Evolutionary conservation across 768 basidiomycete genomes (phyloP).

Genomic region (Suillus cothurnatus): DNA sequence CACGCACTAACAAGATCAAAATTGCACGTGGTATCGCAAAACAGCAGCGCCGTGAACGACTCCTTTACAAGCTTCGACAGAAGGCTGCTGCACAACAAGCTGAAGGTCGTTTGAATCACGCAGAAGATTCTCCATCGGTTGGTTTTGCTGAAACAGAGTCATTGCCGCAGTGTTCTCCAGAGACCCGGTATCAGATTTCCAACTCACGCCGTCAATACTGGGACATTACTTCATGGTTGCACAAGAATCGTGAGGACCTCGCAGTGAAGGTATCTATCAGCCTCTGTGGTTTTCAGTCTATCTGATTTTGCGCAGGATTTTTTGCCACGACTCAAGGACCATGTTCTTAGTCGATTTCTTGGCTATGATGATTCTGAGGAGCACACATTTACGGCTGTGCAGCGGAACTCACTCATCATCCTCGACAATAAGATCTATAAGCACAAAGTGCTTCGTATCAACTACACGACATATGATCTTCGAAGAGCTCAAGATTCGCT

Average conservation of each 20-base stretch:
- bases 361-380: constrained; percentile 14
- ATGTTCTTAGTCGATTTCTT: not conserved
- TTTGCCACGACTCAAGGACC: constrained; percentile 14
- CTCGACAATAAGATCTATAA: constrained; percentile 33
- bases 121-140: not conserved
- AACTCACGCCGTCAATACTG: constrained; percentile 8
- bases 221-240: constrained; percentile 17
- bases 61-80: constrained; percentile 13
- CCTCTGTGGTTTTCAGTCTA: not conserved
- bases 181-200: constrained; percentile 25
- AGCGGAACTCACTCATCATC: constrained; percentile 27
- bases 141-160: constrained; percentile 14
- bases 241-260: constrained; percentile 25
- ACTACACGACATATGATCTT: constrained; percentile 36
- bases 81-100: constrained; percentile 13
- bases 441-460: constrained; percentile 33
- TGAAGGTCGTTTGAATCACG: no score
- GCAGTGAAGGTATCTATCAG: constrained; percentile 19
- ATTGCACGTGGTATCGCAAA: constrained; percentile 28
- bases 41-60: constrained; percentile 19
- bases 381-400: constrained; percentile 20
- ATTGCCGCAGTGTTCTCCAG: not conserved
- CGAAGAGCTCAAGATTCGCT: constrained; percentile 23
- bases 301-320: constrained; percentile 30
- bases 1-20: constrained; percentile 34